These are phyloP conservation scores for Phaeosphaeriaceae sp. DNA, from an alignment of 2,329 filamentous ascomycete species.

Conservation along the genomic window DNA sequence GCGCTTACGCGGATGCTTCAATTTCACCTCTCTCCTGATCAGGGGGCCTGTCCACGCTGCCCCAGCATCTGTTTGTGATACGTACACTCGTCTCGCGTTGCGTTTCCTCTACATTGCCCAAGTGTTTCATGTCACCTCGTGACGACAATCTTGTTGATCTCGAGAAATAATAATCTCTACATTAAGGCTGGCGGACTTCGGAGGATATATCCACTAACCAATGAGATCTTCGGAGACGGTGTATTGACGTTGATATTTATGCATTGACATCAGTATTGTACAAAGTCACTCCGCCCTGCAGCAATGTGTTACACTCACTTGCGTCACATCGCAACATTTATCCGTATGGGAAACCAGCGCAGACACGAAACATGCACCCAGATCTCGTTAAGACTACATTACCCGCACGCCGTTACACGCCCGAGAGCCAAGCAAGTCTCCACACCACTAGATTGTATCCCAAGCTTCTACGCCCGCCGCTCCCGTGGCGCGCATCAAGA, in stretches of 20 bases:
- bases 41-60: background rate
- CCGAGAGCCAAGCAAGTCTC: background rate
- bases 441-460: background rate
- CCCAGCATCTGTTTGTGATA: background rate
- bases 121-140: background rate
- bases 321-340: background rate
- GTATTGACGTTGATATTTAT: background rate
- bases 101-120: background rate
- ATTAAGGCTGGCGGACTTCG: background rate
- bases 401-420: background rate
- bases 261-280: background rate
- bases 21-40: background rate
- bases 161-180: background rate
- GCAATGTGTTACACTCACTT: background rate
- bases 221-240: background rate
- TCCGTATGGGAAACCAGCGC: no score
- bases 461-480: slow-evolving; percentile 2
- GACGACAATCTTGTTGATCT: background rate
- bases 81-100: background rate
- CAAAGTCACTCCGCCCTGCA: background rate
- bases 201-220: background rate
- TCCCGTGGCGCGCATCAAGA: slow-evolving; percentile 11
- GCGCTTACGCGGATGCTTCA: slow-evolving; percentile 15
- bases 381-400: background rate
- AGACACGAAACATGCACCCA: background rate